Base-by-base conservation (phyloP, 768 basidiomycete genomes). In the Pholiota molesta region DNA sequence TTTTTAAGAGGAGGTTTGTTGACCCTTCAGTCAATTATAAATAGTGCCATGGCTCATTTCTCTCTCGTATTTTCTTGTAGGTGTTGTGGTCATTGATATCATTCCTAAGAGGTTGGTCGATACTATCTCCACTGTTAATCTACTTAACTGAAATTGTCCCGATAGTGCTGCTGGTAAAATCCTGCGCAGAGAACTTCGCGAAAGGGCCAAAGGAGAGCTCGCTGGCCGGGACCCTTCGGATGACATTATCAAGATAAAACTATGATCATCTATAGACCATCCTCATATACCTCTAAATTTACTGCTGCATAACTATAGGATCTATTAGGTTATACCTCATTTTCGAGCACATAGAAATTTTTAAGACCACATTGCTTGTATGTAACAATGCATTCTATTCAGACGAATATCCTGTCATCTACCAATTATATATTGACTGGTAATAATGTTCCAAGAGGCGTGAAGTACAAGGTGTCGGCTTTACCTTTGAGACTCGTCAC, bases 111-210 rank as follows among this genome's bases (percentile, higher is more conserved):
- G 85, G 88, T 89, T 52, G 54, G 76, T 62, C 9, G 4, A 54
- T 17, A 45, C 35, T 47, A 26, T 52, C 11, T 55, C 16, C 39
- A 1, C 35, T 23, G 17, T 52, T 13, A 37, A 42, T 28, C 42
- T 21, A 3, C 44, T 31, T 51, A 62, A 42, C 49, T 63, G 19
- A 61, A 10, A 26, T 40, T 55, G 35, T 47, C 59, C 54, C 62
- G 69, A 14, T 62, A 94, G 92, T 66, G 87, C 93, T 33, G 84
- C 92, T 57, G 95, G 95, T 2, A 96, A 97, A 75, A 97, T 97
- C 68, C 74, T 96, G 33, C 82, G 94, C 49, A 83, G 91, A 26
- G 85, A 94, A 64, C 77, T 96, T 45, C 82, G 92, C 11, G 90
- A 88, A 3, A 74, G 79, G 51, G 90, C 88, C 0, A 87, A 87